Base-by-base conservation (phyloP, 345 rosid species). In the Sonneratia caseolaris region DNA sequence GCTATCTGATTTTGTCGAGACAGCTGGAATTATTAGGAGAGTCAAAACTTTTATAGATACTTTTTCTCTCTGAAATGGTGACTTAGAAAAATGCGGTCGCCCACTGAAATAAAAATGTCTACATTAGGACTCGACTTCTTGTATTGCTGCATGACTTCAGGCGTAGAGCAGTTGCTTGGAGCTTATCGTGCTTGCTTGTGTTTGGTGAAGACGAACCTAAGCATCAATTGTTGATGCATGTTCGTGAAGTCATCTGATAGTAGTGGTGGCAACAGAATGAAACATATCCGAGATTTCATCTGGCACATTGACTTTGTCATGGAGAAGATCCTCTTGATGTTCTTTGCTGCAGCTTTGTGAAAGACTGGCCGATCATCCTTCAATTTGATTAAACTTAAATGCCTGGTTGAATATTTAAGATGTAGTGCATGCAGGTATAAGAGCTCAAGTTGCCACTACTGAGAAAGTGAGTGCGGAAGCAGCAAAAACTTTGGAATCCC, bases 361-460 rank as follows among this genome's bases (percentile, higher is more conserved):
- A 22, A 14, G 36, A 13, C 8, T 37, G 14, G 49, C 27, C 16
- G 70, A 22, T 21, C 38, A n/a, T 7, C 4, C 37, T 27, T 70
- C 3, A 16, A 51, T 16, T 24, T 48, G 40, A 11, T 49, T 57
- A 3, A 22, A 10, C 7, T 57, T 57, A 49, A 15, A 36, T 37
- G 4, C 18, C n/a, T 13, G 7, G 24, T 42, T 67, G 22, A 45
- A 32, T 67, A 11, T 5, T 69, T 15, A 27, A 24, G 37, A 56
- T 35, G n/a, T n/a, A 1, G 64, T 38, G 36, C 51, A 19, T 53
- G 32, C 78, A 85, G 97, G 82, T 72, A 76, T 83, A 69, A 90
- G 81, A 85, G 97, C 96, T 81, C 95, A 86, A 77, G 85, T 85
- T 74, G 85, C 89, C 1, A 79, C 89, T 68, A 76, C 71, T 70